These are phyloP conservation scores for Puya raimondii DNA, from an alignment of 176 grass and related monocot genomes.

Conservation along the genomic window DNA sequence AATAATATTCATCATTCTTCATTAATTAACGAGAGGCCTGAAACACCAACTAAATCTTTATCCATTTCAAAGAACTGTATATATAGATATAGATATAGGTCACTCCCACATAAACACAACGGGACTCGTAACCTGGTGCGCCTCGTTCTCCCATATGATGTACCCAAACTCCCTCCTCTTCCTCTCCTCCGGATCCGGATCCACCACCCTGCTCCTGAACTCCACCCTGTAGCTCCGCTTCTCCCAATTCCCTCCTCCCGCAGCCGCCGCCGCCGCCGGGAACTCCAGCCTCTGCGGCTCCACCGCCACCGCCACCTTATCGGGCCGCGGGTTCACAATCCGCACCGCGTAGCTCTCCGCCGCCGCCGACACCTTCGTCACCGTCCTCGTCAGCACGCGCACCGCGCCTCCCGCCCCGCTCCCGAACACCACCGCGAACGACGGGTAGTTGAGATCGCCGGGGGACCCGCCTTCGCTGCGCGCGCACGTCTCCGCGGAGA, in stretches of 20 bases:
- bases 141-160: constrained; percentile 41
- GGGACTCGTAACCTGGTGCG: constrained; percentile 40
- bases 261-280: background rate
- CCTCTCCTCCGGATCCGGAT: background rate
- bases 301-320: constrained; percentile 28
- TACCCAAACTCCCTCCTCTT: constrained; percentile 9
- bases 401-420: background rate
- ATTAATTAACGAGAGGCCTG: background rate
- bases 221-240: constrained; percentile 31
- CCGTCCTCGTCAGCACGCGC: constrained; percentile 3
- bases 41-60: no score
- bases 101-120: constrained; percentile 41
- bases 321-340: constrained; percentile 20
- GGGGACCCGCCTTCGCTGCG: background rate
- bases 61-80: no score
- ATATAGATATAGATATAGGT: no score
- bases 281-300: constrained; percentile 32
- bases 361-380: constrained; percentile 32
- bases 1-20: background rate
- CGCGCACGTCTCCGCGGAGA: constrained; percentile 9
- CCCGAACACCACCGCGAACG: constrained; percentile 31
- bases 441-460: constrained; percentile 42
- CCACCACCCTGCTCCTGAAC: constrained; percentile 27
- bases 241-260: background rate
- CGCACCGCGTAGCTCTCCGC: constrained; percentile 25